Evolutionary conservation across 1,139 yeast species (phyloP), one percentile per base, ranked within the genome.

Genomic region (Blastobotrys illinoisensis): DNA sequence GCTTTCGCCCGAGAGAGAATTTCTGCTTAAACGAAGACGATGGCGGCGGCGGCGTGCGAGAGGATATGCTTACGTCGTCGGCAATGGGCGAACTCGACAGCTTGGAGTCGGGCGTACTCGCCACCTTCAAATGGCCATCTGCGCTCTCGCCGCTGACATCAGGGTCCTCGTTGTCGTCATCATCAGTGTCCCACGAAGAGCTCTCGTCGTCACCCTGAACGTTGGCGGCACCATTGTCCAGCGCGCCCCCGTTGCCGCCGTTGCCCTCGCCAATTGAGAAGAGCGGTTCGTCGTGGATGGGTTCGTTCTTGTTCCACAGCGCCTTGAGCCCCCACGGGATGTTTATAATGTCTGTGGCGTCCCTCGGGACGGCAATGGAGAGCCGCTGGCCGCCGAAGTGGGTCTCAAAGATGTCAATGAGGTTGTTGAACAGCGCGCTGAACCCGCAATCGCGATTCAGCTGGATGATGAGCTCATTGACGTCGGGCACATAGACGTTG

Each of bases 281-380:
- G 18, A 46, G 49, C 18, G 59, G 58, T 14, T 26, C 50, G 9
- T 46, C 48, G 11, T 54, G 55, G n/a, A 54, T 51, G 21, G 56
- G 48, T 9, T 51, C 51, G 20, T 54, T 50, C 48, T 60, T 59
- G 44, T 60, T 64, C 71, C 71, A 69, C 7, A 63, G 54, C 1
- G 71, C 72, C 55, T 67, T 67, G 20, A 70, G 58, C 6, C 71
- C 73, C 74, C 74, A 70, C 0, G 74, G 73, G 5, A 67, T 65
- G 53, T 65, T 69, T 20, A 61, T 57, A 9, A 69, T 63, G 49
- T 70, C 74, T 5, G 73, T 67, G 14, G 70, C 61, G 54, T 70
- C 74, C 20, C 64, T 62, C 6, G 74, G 74, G 4, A 68, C 59
- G 18, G 67, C 53, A 3, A 70, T 52, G 11, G 70, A 61, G 9